phyloP scores from a whole-genome alignment of 148 eudicot genomes.

The Amaranthus cruentus region DNA sequence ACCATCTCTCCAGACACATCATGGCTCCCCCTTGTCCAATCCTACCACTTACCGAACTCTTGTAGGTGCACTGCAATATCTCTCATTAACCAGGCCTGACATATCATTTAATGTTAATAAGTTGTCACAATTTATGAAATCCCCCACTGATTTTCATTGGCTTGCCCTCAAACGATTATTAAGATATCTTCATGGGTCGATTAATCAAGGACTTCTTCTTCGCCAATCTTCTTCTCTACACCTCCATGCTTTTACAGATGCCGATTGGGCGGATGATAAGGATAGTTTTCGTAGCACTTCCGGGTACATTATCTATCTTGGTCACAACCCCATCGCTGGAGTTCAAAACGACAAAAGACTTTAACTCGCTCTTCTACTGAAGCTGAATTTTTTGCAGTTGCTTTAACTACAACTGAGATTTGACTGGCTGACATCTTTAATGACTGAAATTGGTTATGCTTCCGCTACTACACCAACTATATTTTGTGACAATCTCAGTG shows the following conservation, averaged over 20 bases:
- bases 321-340: background rate
- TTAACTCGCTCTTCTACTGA: background rate
- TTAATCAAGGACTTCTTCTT: too few species aligned
- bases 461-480: background rate
- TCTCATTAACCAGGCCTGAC: background rate
- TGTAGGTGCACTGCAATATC: background rate
- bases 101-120: background rate
- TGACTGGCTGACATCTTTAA: too few species aligned
- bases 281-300: background rate
- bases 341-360: background rate
- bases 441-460: too few species aligned
- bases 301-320: background rate
- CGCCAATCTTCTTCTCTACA: too few species aligned
- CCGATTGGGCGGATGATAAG: too few species aligned
- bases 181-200: too few species aligned
- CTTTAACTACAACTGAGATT: background rate
- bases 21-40: background rate
- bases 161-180: too few species aligned
- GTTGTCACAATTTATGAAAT: too few species aligned
- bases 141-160: too few species aligned
- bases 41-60: background rate
- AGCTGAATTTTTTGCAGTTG: background rate
- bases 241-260: too few species aligned
- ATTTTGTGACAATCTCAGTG: background rate
- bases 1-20: background rate